These are phyloP conservation scores for Leucogyrophana mollusca DNA, from an alignment of 768 basidiomycete species.

Conservation along the genomic window DNA sequence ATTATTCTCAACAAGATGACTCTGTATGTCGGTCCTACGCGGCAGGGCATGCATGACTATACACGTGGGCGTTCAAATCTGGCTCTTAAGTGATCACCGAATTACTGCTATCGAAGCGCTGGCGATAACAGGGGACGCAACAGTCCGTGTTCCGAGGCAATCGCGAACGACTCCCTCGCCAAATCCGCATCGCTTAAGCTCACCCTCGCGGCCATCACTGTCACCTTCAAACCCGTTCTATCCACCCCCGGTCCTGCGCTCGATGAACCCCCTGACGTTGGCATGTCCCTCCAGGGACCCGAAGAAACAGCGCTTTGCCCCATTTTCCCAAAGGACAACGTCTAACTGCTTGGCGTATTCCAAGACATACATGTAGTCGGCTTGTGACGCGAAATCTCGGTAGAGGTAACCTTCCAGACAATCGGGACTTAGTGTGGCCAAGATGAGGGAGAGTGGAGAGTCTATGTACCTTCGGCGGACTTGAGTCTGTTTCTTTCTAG, in stretches of 20 bases:
- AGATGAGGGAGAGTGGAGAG: conserved; percentile 6
- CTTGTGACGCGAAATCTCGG: conserved; percentile 81
- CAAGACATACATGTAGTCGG: conserved; percentile 84
- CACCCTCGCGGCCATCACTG: too few species aligned
- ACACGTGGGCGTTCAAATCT: too few species aligned
- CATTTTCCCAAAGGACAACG: conserved; percentile 83
- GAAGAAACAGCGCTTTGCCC: conserved; percentile 76
- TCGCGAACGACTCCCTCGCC: too few species aligned
- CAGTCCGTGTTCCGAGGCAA: too few species aligned
- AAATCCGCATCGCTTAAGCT: too few species aligned
- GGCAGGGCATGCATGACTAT: too few species aligned
- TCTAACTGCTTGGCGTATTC: conserved; percentile 82
- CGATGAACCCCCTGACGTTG: conserved; percentile 78
- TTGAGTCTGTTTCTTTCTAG: conserved; percentile 90
- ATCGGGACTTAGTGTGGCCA: conserved; percentile 1
- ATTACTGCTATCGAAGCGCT: too few species aligned
- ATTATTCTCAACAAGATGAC: too few species aligned
- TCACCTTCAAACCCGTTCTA: too few species aligned
- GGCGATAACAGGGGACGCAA: too few species aligned
- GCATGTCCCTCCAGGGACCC: conserved; percentile 74
- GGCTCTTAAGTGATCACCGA: too few species aligned
- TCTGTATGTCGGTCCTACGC: too few species aligned
- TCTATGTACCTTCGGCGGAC: conserved; percentile 73
- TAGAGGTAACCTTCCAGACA: conserved; percentile 77
- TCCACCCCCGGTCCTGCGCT: conserved; percentile 54